phyloP scores from a whole-genome alignment of 192 early-diverging fungal genomes.

The Umbelopsis sp. region DNA sequence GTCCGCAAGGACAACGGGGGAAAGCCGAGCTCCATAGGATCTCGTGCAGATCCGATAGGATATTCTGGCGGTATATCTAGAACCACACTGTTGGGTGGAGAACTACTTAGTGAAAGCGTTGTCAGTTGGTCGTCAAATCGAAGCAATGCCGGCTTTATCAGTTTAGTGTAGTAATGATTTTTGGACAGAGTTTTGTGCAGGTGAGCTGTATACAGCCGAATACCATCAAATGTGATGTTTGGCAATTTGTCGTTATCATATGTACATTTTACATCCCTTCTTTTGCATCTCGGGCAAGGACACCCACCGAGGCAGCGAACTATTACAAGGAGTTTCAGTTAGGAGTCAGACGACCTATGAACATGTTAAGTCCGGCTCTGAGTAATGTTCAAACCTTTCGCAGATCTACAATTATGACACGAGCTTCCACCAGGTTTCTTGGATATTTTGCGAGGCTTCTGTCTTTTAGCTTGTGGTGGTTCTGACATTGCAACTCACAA shows the following conservation, averaged over 20 bases:
- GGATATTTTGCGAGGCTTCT: not conserved
- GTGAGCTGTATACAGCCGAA: not conserved
- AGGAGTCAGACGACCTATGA: not conserved
- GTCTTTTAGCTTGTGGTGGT: constrained; percentile 5
- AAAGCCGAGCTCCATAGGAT: not conserved
- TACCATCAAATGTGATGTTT: not conserved
- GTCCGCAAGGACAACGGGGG: not conserved
- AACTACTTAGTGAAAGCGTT: not conserved
- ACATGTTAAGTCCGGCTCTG: not conserved
- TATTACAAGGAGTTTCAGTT: not conserved
- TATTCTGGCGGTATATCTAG: not conserved
- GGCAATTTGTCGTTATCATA: not conserved
- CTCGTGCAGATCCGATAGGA: not conserved
- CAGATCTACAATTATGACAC: not conserved
- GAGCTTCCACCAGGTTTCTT: not conserved
- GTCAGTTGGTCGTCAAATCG: not conserved
- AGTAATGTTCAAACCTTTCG: not conserved
- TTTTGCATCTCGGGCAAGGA: not conserved
- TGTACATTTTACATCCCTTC: not conserved
- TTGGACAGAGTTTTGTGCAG: not conserved
- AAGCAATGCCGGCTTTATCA: not conserved
- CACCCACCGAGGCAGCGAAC: not conserved
- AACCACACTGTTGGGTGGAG: not conserved
- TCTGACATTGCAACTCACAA: constrained; percentile 15
- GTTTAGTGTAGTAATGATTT: not conserved